Evolutionary conservation across 202 grass and related monocot species (phyloP).

Genomic region (Dendrocalamus latiflorus): DNA sequence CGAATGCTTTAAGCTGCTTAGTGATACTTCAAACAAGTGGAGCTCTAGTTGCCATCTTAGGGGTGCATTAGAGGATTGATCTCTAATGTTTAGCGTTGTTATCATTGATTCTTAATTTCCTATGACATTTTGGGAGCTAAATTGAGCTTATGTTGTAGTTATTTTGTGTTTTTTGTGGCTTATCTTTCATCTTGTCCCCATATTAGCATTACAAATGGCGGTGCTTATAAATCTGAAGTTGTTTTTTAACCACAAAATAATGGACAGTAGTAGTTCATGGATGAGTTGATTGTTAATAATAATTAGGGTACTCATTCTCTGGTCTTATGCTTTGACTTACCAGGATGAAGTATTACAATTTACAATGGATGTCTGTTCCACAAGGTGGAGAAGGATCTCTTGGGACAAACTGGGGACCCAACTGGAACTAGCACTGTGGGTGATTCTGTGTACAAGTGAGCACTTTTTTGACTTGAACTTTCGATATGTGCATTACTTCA

Average conservation of each 20-base stretch:
- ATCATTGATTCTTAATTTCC: background rate
- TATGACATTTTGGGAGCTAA: background rate
- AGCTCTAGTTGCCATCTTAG: background rate
- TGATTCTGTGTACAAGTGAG: too few relatives aligned
- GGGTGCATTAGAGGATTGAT: background rate
- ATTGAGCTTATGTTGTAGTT: background rate
- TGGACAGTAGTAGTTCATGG: background rate
- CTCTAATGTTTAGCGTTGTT: background rate
- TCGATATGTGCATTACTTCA: too few relatives aligned
- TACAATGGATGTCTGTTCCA: too few relatives aligned
- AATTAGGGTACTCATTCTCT: constrained; percentile 1
- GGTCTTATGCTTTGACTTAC: too few relatives aligned
- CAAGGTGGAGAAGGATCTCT: too few relatives aligned
- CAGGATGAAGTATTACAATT: too few relatives aligned
- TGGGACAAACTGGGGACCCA: too few relatives aligned
- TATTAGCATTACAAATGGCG: background rate
- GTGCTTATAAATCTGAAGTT: background rate
- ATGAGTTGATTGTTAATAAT: background rate
- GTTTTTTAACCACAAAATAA: background rate
- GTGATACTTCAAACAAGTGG: background rate
- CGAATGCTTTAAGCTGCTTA: background rate
- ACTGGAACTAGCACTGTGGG: too few relatives aligned
- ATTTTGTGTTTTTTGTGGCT: background rate
- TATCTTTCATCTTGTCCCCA: background rate
- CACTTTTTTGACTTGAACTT: too few relatives aligned